These are phyloP conservation scores for Jackrogersella multiformis DNA, from an alignment of 495 filamentous ascomycete species.

Conservation along the genomic window DNA sequence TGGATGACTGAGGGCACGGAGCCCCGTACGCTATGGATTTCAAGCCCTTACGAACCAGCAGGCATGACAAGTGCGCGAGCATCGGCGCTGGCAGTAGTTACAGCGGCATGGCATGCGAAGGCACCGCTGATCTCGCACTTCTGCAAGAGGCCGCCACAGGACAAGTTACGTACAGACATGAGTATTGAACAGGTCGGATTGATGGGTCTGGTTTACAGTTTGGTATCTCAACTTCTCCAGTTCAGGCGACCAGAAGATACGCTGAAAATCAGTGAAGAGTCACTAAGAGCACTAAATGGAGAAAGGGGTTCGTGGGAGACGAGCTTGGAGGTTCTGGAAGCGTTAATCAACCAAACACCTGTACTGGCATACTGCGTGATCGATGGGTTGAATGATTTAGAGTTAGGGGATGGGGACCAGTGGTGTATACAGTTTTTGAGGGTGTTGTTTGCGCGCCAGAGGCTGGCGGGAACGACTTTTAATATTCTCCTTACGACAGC, in stretches of 20 bases:
- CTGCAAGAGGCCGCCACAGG: conserved; percentile 2
- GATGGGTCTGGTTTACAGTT: conserved; percentile 13
- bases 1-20: not conserved
- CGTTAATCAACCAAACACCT: not conserved
- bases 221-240: conserved; percentile 11
- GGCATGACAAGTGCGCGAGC: conserved; percentile 11
- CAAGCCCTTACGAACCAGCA: conserved; percentile 9
- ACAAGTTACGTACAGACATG: not conserved
- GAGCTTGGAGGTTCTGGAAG: not conserved
- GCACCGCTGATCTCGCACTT: conserved; percentile 15
- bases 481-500: conserved; percentile 20
- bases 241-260: not conserved
- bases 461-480: not conserved
- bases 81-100: conserved; percentile 11
- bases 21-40: conserved; percentile 10
- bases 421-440: conserved; percentile 14
- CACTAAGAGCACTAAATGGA: not conserved
- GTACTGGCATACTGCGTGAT: conserved; percentile 16
- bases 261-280: not conserved
- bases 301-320: not conserved
- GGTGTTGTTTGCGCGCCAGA: conserved; percentile 2
- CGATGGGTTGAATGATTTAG: conserved; percentile 15
- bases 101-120: conserved; percentile 13
- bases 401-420: conserved; percentile 5
- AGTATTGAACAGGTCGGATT: conserved; percentile 14